Evolutionary conservation across 305 asterid genomes (phyloP), one percentile per base, ranked within the genome.

Genomic region (Nicotiana rustica): DNA sequence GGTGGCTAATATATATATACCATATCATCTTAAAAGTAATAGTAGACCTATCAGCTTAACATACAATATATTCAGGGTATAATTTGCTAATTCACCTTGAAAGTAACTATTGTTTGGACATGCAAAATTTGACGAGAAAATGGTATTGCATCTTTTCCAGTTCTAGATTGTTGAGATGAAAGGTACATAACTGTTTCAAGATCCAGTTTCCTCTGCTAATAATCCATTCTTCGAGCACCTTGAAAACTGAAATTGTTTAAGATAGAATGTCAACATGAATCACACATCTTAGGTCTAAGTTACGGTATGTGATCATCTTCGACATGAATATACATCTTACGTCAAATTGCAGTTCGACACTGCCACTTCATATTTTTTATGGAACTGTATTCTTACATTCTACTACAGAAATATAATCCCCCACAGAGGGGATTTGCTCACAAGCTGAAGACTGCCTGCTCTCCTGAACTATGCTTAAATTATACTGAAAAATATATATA

Each of bases 391-490:
- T 59, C 41, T 21, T 49, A 75, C 64, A 52, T 18, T 29, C 4
- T 15, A 29, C 44, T 75, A 52, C 15, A 29, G 41, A 75, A 75
- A 75, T 25, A 52, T 75, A 75, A 75, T 18, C 79, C 64, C 79
- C 47, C 44, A 49, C 21, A 52, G 59, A 1, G 59, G 6, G 59
- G 59, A 13, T 14, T 55, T 75, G 79, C 19, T 41, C 29, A 25
- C 80, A 52, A 52, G 47, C 80, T 75, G 80, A 52, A 73, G 80
- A 52, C 55, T 75, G 49, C 31, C 31, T 55, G 66, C 31, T 55
- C 80, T 76, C 47, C 49, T 76, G 65, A 25, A 55, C 62, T 76
- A 55, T 35, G 59, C 66, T 31, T 76, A n/a, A 61, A 76, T 76
- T 76, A 76, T 55, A 31, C 49, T 76, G 2, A 1, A 55, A 52